These are phyloP conservation scores for Benincasa hispida DNA, from an alignment of 306 rosid species.

Conservation along the genomic window DNA sequence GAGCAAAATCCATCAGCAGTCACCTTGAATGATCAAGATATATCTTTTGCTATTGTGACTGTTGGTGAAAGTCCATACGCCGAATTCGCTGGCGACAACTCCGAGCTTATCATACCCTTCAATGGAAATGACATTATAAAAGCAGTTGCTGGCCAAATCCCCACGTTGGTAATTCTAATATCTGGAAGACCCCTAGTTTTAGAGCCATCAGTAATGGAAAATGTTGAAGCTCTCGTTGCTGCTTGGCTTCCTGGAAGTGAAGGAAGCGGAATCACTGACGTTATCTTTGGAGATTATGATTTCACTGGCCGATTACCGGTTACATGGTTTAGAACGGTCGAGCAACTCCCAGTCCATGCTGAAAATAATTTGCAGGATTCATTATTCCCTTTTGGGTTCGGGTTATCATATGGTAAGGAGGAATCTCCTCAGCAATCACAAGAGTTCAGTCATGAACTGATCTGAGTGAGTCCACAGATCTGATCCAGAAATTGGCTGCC, in stretches of 20 bases:
- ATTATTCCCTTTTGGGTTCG: slow-evolving; percentile 68
- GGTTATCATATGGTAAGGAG: slow-evolving; percentile 14
- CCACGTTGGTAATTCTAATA: slow-evolving; percentile 63
- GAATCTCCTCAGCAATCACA: background rate
- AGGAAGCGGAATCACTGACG: slow-evolving; percentile 70
- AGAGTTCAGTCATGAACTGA: background rate
- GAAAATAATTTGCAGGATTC: slow-evolving; percentile 32
- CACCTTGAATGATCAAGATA: slow-evolving; percentile 33
- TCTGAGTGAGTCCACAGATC: no score
- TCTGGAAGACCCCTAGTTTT: slow-evolving; percentile 73
- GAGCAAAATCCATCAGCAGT: slow-evolving; percentile 34
- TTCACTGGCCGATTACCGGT: slow-evolving; percentile 61
- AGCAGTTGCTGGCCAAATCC: slow-evolving; percentile 48
- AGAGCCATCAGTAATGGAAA: slow-evolving; percentile 47
- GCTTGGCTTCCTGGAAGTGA: slow-evolving; percentile 95
- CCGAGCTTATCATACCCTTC: slow-evolving; percentile 43
- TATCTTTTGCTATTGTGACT: slow-evolving; percentile 61
- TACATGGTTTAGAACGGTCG: slow-evolving; percentile 56
- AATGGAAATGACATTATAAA: slow-evolving; percentile 41
- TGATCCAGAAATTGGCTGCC: background rate
- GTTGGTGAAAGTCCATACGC: slow-evolving; percentile 81
- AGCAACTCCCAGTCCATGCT: slow-evolving; percentile 27
- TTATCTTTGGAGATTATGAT: slow-evolving; percentile 60
- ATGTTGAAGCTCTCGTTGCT: slow-evolving; percentile 55
- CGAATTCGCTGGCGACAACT: slow-evolving; percentile 49